Evolutionary conservation across 305 asterid genomes (phyloP).

Genomic region (Fraxinus paxiana): DNA sequence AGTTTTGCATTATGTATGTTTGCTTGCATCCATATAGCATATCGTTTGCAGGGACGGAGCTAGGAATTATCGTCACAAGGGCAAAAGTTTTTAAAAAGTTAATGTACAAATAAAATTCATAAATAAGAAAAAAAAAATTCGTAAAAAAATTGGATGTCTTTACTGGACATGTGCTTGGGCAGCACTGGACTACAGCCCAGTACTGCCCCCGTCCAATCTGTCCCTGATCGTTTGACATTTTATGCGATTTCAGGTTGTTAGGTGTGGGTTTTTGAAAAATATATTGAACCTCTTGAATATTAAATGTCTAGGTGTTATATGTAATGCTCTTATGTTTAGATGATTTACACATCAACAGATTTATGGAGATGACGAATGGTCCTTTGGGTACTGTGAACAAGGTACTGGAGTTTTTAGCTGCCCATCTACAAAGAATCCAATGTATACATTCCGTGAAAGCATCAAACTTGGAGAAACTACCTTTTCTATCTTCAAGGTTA

Average conservation of each 20-base stretch:
- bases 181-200: too few relatives aligned
- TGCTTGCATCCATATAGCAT: not conserved
- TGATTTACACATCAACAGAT: constrained; percentile 25
- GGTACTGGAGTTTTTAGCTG: constrained; percentile 52
- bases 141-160: too few relatives aligned
- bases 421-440: constrained; percentile 43
- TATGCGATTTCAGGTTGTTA: not conserved
- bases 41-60: not conserved
- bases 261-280: not conserved
- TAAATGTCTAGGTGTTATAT: not conserved
- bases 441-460: constrained; percentile 51
- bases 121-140: too few relatives aligned
- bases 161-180: too few relatives aligned
- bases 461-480: constrained; percentile 69
- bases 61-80: too few relatives aligned
- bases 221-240: not conserved
- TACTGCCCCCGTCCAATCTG: too few relatives aligned
- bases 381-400: constrained; percentile 53
- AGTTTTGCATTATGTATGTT: not conserved
- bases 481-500: constrained; percentile 62
- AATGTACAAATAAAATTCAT: too few relatives aligned
- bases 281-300: not conserved
- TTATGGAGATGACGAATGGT: constrained; percentile 49
- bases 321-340: not conserved
- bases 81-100: too few relatives aligned